Evolutionary conservation across 2,329 filamentous ascomycete genomes (phyloP).

Genomic region (Aspergillus tubingensis): DNA sequence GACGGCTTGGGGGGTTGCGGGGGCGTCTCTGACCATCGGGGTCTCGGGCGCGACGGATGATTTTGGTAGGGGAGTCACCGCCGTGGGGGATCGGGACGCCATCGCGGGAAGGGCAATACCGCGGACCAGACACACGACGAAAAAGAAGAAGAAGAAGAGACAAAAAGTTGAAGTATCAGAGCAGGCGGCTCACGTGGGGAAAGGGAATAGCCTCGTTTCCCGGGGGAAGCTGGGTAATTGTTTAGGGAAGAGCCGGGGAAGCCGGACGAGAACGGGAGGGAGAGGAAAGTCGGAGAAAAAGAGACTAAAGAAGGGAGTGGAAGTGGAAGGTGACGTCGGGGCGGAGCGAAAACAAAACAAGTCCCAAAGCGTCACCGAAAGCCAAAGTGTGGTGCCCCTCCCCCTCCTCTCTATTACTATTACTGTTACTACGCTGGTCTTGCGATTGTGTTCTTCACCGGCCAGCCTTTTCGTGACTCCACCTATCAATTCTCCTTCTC

Average conservation of each 20-base stretch:
- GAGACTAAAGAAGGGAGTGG: slow-evolving; percentile 6
- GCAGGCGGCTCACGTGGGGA: too few species aligned
- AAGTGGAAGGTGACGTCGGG: slow-evolving; percentile 36
- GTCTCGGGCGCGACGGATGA: slow-evolving; percentile 38
- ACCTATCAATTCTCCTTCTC: slow-evolving; percentile 15
- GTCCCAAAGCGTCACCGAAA: slow-evolving; percentile 39
- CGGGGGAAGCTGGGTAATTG: slow-evolving; percentile 23
- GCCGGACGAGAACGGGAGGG: slow-evolving; percentile 20
- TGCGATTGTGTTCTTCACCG: slow-evolving; percentile 28
- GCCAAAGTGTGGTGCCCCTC: background rate
- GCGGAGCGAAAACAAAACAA: slow-evolving; percentile 18
- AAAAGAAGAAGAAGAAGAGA: slow-evolving; percentile 6
- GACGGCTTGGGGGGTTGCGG: slow-evolving; percentile 49
- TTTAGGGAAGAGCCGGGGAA: slow-evolving; percentile 41
- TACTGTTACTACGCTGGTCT: too few species aligned
- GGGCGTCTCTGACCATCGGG: slow-evolving; percentile 31
- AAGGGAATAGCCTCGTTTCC: background rate
- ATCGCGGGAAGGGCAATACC: slow-evolving; percentile 26
- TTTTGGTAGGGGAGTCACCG: slow-evolving; percentile 47
- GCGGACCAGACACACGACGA: background rate
- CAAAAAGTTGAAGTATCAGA: background rate
- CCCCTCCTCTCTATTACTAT: slow-evolving; percentile 26
- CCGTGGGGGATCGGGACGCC: slow-evolving; percentile 38
- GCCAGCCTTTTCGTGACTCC: slow-evolving; percentile 18
- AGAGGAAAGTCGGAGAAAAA: background rate